These are phyloP conservation scores for Aureobasidium sp. DNA, from an alignment of 2,329 filamentous ascomycete species.

Conservation along the genomic window DNA sequence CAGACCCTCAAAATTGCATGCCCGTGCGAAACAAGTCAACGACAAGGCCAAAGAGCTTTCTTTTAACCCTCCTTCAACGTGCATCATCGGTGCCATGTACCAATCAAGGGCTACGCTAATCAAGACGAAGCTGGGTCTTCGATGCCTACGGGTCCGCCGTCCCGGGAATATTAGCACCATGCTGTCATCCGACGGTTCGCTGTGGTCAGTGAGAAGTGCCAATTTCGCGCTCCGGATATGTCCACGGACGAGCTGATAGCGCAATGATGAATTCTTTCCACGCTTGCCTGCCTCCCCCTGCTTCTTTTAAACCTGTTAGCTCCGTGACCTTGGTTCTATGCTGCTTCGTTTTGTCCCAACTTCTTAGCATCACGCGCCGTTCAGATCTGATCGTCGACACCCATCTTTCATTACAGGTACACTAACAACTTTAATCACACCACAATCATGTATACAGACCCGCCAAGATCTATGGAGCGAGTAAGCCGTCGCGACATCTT, in stretches of 20 bases:
- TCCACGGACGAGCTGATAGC: background rate
- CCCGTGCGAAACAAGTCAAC: background rate
- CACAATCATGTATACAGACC: constrained; percentile 5
- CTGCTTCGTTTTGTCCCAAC: background rate
- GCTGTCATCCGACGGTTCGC: background rate
- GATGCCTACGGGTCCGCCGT: background rate
- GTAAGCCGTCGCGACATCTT: constrained; percentile 64
- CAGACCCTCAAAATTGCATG: background rate
- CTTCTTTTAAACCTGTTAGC: background rate
- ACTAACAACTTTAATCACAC: background rate
- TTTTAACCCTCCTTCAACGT: background rate
- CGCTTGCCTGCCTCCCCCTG: background rate
- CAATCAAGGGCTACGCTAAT: background rate
- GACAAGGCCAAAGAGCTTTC: background rate
- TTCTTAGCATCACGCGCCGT: background rate
- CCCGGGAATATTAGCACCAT: background rate
- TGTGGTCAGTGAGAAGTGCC: background rate
- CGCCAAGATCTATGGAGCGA: constrained; percentile 39
- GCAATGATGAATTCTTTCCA: constrained; percentile 3
- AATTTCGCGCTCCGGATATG: constrained; percentile 4
- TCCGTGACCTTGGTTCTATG: background rate
- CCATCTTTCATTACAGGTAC: background rate
- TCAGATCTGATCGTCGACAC: background rate
- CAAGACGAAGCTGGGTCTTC: background rate
- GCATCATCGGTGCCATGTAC: constrained; percentile 2